Evolutionary conservation across 2,329 filamentous ascomycete genomes (phyloP).

Genomic region (Talaromyces sp.): DNA sequence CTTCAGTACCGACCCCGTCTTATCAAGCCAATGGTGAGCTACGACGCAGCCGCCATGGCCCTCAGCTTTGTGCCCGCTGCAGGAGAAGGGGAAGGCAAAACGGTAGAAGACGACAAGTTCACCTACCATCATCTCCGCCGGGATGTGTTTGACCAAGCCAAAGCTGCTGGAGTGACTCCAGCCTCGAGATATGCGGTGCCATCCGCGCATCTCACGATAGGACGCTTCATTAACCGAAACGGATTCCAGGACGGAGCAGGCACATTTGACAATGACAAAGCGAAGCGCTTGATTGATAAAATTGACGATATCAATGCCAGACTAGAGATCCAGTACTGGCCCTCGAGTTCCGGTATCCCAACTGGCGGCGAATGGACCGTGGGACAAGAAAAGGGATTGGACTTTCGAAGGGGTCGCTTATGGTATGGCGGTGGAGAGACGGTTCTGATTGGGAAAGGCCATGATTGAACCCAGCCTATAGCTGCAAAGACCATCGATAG

Average conservation of each 20-base stretch:
- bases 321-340: constrained; percentile 68
- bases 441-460: constrained; percentile 51
- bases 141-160: constrained; percentile 63
- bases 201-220: constrained; percentile 84
- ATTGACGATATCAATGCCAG: constrained; percentile 74
- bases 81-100: constrained; percentile 48
- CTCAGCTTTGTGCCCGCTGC: constrained; percentile 80
- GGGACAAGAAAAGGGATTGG: constrained; percentile 77
- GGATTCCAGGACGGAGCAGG: constrained; percentile 42
- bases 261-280: constrained; percentile 45
- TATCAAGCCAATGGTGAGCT: constrained; percentile 76
- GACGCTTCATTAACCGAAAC: constrained; percentile 64
- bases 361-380: constrained; percentile 71
- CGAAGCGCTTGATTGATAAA: constrained; percentile 59
- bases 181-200: constrained; percentile 81
- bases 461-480: constrained; percentile 14
- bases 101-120: constrained; percentile 56
- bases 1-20: constrained; percentile 65
- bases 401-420: constrained; percentile 66
- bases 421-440: constrained; percentile 86
- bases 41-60: constrained; percentile 78
- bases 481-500: neutral
- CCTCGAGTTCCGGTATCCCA: constrained; percentile 39
- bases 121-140: constrained; percentile 87
- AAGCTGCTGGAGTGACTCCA: constrained; percentile 60